Conservation (phyloP, 257 asterid species). For the Solanum chiquidenum region DNA sequence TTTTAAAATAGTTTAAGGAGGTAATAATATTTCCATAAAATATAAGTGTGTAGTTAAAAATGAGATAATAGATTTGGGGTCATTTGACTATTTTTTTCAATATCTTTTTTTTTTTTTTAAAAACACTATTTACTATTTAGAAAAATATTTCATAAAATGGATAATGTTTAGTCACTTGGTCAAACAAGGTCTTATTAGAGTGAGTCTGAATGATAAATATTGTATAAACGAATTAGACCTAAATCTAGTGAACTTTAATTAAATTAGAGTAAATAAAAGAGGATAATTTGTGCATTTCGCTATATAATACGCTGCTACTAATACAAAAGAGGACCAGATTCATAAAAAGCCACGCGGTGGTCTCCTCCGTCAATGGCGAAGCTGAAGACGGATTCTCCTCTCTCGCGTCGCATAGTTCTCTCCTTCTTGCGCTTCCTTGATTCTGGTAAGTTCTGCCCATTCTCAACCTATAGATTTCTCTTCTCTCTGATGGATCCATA, state of each 20-base stretch:
- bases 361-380: conserved; percentile 35
- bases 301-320: not conserved
- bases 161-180: too few species aligned
- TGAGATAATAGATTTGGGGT: too few species aligned
- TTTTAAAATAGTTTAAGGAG: not conserved
- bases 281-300: not conserved
- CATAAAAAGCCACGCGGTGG: not conserved
- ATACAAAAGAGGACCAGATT: not conserved
- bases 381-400: conserved; percentile 54
- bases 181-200: not conserved
- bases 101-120: too few species aligned
- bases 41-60: too few species aligned
- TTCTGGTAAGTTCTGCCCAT: conserved; percentile 29
- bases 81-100: too few species aligned
- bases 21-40: too few species aligned
- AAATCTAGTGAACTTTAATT: too few species aligned
- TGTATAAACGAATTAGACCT: not conserved
- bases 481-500: not conserved
- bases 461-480: not conserved
- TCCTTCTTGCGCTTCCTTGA: conserved; percentile 63
- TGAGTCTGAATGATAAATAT: too few species aligned
- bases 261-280: not conserved
- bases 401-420: conserved; percentile 67
- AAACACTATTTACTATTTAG: not conserved
- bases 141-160: too few species aligned